These are phyloP conservation scores for Simplicillium aogashimaense DNA, from an alignment of 2,329 filamentous ascomycete species.

Conservation along the genomic window DNA sequence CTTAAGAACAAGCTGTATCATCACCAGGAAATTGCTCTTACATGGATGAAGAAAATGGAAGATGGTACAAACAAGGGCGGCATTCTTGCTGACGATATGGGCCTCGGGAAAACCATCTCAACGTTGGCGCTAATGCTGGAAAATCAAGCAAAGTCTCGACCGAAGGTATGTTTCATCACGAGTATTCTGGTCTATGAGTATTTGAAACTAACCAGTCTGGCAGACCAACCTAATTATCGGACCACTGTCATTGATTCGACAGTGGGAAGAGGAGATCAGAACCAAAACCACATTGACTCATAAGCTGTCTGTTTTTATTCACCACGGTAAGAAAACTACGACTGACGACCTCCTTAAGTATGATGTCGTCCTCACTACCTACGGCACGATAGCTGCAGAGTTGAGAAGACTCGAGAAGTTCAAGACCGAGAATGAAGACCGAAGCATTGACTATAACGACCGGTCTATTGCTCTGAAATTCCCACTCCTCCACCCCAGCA, in stretches of 20 bases:
- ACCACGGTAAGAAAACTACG: conserved; percentile 59
- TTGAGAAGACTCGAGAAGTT: conserved; percentile 54
- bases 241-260: conserved; percentile 68
- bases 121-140: conserved; percentile 68
- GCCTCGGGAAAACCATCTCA: conserved; percentile 81
- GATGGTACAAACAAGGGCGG: conserved; percentile 71
- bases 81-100: conserved; percentile 90
- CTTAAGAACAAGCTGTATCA: conserved; percentile 63
- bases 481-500: conserved; percentile 49
- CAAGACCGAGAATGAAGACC: conserved; percentile 35
- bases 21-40: conserved; percentile 73
- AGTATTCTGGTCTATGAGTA: conserved; percentile 12
- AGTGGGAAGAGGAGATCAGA: conserved; percentile 76
- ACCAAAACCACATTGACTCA: conserved; percentile 54
- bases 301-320: conserved; percentile 54
- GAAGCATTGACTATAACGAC: conserved; percentile 23
- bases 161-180: conserved; percentile 26
- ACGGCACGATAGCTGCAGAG: conserved; percentile 58
- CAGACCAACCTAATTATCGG: conserved; percentile 76
- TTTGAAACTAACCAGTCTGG: too few species aligned
- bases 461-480: conserved; percentile 27
- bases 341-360: conserved; percentile 52
- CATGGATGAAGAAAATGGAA: conserved; percentile 80
- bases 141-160: conserved; percentile 42
- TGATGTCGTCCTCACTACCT: conserved; percentile 78